phyloP scores from a whole-genome alignment of 305 asterid species.

The Fraxinus dipetala region DNA sequence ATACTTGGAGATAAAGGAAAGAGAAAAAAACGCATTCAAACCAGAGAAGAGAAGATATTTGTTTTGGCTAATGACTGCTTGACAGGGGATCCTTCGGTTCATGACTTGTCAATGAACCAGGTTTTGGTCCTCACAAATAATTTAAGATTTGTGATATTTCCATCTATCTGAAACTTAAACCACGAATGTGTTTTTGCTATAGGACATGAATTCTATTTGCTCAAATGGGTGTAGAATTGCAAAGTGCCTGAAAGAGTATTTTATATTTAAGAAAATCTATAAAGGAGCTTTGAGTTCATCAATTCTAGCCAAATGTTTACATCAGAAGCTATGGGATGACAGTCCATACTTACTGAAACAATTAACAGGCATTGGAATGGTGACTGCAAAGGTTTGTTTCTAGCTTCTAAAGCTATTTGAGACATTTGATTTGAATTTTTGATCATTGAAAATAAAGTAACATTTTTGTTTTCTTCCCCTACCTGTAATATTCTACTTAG shows the following conservation, averaged over 20 bases:
- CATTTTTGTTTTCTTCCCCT: conserved; percentile 18
- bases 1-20: conserved; percentile 80
- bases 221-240: conserved; percentile 90
- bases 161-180: neutral
- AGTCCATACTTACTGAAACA: conserved; percentile 95
- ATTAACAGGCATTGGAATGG: conserved; percentile 97
- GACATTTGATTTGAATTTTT: conserved; percentile 9
- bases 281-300: conserved; percentile 73
- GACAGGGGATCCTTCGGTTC: conserved; percentile 89
- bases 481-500: conserved; percentile 39
- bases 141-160: conserved; percentile 25
- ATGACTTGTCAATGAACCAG: conserved; percentile 92
- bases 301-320: conserved; percentile 59
- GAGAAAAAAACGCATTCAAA: conserved; percentile 85
- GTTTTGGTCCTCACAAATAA: conserved; percentile 39
- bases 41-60: conserved; percentile 93
- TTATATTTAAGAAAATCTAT: conserved; percentile 69
- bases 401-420: conserved; percentile 14
- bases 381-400: conserved; percentile 87
- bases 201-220: conserved; percentile 86
- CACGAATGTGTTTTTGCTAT: conserved; percentile 26
- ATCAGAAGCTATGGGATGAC: conserved; percentile 71
- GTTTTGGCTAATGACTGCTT: conserved; percentile 90
- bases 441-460: conserved; percentile 14
- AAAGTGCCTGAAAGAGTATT: conserved; percentile 96